Evolutionary conservation across 2,329 filamentous ascomycete genomes (phyloP), one percentile per base, ranked within the genome.

Genomic region (Monosporascus sp.): DNA sequence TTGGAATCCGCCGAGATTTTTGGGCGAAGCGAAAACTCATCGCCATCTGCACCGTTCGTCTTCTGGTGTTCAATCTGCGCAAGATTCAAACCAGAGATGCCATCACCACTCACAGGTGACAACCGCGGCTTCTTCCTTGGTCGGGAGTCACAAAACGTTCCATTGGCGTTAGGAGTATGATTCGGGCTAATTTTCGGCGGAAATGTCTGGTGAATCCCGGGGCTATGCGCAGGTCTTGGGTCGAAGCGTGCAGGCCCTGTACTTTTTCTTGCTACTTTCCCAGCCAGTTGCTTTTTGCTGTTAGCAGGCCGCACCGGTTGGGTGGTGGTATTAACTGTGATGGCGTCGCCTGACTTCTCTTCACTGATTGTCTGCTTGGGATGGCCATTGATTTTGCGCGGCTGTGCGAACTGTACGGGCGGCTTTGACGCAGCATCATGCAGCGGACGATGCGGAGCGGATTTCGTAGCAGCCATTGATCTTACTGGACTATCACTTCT

Each of bases 261-360:
- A 18, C 55, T 63, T 48, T 67, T 67, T 35, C 65, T 58, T 22
- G 65, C 65, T 1, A 56, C 53, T 44, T 59, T 63, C 24, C 53
- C 58, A 22, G 60, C 28, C 41, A 67, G 58, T 18, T 61, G 60
- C 47, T 62, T 65, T 38, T 62, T 66, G 28, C 58, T 58, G 22
- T 55, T 58, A 5, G 35, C 18, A 41, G 58, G 41, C 9, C 51
- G 44, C 37, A 50, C n/a, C 5, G 48, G 22, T 26, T 40, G 31
- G 18, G 58, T 48, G 4, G 52, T 43, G 5, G 58, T 41, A 26
- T 57, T 54, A 7, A 59, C 60, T 7, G 57, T 63, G 20, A 60
- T 57, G 43, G 59, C 55, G 48, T 59, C 56, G 15, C 52, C 55
- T 6, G 49, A 28, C 31, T 55, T 60, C 20, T 55, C 54, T 7